phyloP scores from a whole-genome alignment of 2,329 filamentous ascomycete species.

The Xylaria polymorpha region DNA sequence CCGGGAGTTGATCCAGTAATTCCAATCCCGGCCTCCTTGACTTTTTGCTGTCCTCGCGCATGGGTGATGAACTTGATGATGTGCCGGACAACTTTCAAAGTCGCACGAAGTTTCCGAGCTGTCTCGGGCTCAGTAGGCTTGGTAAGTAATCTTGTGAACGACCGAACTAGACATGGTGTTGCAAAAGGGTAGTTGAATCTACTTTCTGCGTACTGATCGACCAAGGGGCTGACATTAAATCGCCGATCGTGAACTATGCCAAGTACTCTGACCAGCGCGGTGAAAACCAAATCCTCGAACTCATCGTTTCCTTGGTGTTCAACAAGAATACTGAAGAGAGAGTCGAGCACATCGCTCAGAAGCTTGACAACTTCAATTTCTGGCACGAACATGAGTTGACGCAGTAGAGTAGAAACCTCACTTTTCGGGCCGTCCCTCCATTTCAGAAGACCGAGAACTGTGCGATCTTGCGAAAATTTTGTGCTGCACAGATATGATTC shows the following conservation, averaged over 20 bases:
- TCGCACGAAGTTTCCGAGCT: conserved; percentile 85
- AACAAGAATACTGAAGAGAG: conserved; percentile 89
- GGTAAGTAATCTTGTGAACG: conserved; percentile 84
- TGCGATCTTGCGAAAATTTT: conserved; percentile 90
- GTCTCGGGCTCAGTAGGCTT: conserved; percentile 86
- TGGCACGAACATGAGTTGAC: conserved; percentile 89
- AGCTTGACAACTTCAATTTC: conserved; percentile 99
- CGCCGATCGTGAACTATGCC: conserved; percentile 94
- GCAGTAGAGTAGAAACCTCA: conserved; percentile 78
- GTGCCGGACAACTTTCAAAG: conserved; percentile 94
- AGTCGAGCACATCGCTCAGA: conserved; percentile 86
- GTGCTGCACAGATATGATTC: conserved; percentile 95
- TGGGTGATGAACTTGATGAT: conserved; percentile 96
- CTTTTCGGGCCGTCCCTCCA: conserved; percentile 83
- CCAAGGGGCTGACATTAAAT: conserved; percentile 89
- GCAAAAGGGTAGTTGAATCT: conserved; percentile 95
- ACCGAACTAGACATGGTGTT: conserved; percentile 86
- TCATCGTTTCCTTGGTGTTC: conserved; percentile 92
- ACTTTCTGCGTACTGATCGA: conserved; percentile 89
- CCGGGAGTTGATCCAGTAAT: conserved; percentile 78
- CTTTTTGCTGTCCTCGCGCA: conserved; percentile 84
- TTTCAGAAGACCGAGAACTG: conserved; percentile 82
- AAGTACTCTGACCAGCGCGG: conserved; percentile 86
- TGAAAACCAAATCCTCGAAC: conserved; percentile 92
- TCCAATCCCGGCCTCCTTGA: conserved; percentile 88